Evolutionary conservation across 2,329 filamentous ascomycete genomes (phyloP).

Genomic region (Colletotrichum aenigma): DNA sequence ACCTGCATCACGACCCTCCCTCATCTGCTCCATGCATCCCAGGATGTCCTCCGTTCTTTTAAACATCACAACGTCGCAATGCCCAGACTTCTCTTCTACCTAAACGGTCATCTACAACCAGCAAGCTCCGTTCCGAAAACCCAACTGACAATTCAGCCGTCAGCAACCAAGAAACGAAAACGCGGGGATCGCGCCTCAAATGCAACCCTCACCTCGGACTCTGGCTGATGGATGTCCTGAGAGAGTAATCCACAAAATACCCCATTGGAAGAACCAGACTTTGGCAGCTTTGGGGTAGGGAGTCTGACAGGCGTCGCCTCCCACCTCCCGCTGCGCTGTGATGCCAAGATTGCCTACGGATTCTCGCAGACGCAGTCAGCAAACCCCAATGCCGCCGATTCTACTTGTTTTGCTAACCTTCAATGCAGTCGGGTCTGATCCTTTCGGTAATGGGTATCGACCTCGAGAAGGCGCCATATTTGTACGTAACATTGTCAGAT

Average conservation of each 20-base stretch:
- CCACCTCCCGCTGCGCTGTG: fast-evolving
- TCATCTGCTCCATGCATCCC: fast-evolving
- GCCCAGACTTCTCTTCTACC: neutral
- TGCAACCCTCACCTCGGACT: neutral
- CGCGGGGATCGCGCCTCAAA: neutral
- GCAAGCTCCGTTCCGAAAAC: neutral
- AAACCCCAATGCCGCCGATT: neutral
- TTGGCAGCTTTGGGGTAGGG: neutral
- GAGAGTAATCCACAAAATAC: neutral
- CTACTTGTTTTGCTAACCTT: neutral
- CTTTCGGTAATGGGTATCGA: neutral
- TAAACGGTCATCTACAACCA: neutral
- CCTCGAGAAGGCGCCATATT: neutral
- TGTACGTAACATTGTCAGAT: neutral
- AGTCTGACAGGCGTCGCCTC: neutral
- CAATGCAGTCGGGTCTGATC: neutral
- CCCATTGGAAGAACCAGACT: neutral
- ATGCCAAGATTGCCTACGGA: neutral
- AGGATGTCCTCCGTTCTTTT: neutral
- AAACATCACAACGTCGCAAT: neutral
- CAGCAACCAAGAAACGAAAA: neutral
- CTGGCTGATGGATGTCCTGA: neutral
- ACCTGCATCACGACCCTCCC: fast-evolving
- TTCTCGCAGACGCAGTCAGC: neutral
- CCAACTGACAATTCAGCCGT: neutral